Base-by-base conservation (phyloP, 139 green algal genomes). In the Cymbomonas tetramitiformis region DNA sequence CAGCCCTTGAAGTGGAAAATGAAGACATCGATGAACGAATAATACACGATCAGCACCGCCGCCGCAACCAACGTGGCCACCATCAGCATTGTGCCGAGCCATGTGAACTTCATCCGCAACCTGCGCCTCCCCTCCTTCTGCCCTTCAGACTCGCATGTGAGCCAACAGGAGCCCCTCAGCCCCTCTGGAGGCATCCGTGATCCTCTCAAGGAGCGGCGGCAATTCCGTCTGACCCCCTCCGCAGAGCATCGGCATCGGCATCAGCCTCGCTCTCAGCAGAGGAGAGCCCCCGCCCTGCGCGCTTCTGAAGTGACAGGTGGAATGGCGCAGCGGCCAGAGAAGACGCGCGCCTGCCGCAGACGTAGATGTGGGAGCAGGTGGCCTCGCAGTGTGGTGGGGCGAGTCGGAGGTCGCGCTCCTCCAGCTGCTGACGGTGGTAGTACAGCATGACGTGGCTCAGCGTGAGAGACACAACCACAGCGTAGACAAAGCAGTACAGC, bases 401-500 rank as follows among this genome's bases (percentile, higher is more conserved):
- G n/a, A n/a, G n/a, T n/a, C n/a, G n/a, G n/a, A n/a, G n/a, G n/a
- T n/a, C n/a, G n/a, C n/a, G n/a, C n/a, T n/a, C n/a, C n/a, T n/a
- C n/a, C n/a, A 38, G 31, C 4, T 4, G n/a, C 36, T 54, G 33
- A 30, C 39, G 21, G 59, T 67, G 59, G 29, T 30, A 29, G 18
- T 19, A 18, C 28, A 39, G 25, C 49, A 52, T 55, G n/a, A 67
- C 21, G 23, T 67, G 59, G 8, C 46, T 32, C 21, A 59, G 46
- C 10, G 60, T 10, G 38, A 60, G 28, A 2, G 59, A 67, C 23
- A 38, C 4, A 0, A 67, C 8, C 3, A 43, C 51, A 49, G 46
- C 48, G 34, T 44, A 29, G 15, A 57, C 28, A 33, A 67, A 67
- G 21, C 29, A 21, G 59, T 50, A 55, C 19, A 67, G 53, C 9